Conservation (phyloP, 257 asterid species). For the Solanum rostratum region DNA sequence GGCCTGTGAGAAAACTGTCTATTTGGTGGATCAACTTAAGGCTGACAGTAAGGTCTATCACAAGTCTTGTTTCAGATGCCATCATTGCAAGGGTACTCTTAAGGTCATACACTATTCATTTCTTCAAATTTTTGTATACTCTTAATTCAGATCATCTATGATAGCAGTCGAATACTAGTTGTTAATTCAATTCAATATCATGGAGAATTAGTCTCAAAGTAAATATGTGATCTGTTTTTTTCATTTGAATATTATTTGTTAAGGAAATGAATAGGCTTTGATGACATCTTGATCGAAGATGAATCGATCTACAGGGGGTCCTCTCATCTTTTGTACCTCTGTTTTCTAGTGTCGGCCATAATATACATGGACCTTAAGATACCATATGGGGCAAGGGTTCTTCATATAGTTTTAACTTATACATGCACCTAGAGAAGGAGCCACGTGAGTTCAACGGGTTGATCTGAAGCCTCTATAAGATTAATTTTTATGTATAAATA, state of each 20-base stretch:
- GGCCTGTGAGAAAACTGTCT: constrained; percentile 25
- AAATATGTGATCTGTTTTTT: background rate
- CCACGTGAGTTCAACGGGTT: background rate
- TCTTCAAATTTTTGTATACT: background rate
- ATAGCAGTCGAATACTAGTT: background rate
- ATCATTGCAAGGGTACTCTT: constrained; percentile 29
- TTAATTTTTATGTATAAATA: too few relatives aligned
- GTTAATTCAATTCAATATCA: too few relatives aligned
- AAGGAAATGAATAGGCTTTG: background rate
- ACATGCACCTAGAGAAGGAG: background rate
- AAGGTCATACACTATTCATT: constrained; percentile 5
- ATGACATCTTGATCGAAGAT: background rate
- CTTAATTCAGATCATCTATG: background rate
- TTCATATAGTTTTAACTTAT: background rate
- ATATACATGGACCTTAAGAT: background rate
- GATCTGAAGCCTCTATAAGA: background rate
- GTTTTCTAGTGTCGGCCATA: background rate
- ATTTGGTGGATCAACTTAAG: constrained; percentile 27
- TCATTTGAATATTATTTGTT: background rate
- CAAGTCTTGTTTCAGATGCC: constrained; percentile 23
- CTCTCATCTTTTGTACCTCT: background rate
- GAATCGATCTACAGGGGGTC: background rate
- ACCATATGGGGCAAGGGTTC: background rate
- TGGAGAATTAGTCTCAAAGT: too few relatives aligned
- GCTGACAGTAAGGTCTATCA: constrained; percentile 21